These are phyloP conservation scores for Tolypocladium endophyticum DNA, from an alignment of 2,329 filamentous ascomycete genomes.

Conservation along the genomic window DNA sequence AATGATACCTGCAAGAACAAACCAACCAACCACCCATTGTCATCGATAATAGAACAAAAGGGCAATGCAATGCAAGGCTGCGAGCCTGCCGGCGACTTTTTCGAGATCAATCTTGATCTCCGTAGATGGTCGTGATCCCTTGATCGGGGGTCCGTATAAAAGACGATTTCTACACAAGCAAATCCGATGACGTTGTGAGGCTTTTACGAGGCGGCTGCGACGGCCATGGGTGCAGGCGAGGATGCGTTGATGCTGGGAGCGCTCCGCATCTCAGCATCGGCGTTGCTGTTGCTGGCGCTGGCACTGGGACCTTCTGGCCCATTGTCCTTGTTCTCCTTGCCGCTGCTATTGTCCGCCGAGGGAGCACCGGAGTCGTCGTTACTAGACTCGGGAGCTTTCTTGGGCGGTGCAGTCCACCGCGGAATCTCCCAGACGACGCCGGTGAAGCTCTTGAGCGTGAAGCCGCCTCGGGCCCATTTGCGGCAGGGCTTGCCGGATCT, in stretches of 20 bases:
- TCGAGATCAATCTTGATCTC: background rate
- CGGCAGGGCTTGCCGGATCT: slow-evolving; percentile 85
- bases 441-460: slow-evolving; percentile 86
- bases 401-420: slow-evolving; percentile 70
- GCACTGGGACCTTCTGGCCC: slow-evolving; percentile 37
- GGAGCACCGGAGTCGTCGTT: slow-evolving; percentile 34
- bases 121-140: background rate
- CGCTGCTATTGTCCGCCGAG: slow-evolving; percentile 40
- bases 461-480: slow-evolving; percentile 76
- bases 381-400: slow-evolving; percentile 34
- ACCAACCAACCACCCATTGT: background rate
- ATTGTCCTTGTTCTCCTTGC: slow-evolving; percentile 57
- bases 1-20: background rate
- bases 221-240: slow-evolving; percentile 39
- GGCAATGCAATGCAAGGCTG: background rate
- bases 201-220: slow-evolving; percentile 30
- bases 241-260: slow-evolving; percentile 39
- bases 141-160: background rate
- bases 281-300: slow-evolving; percentile 29
- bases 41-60: background rate
- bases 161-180: background rate
- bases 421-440: slow-evolving; percentile 73
- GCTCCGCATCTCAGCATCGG: slow-evolving; percentile 43
- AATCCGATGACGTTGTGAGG: background rate
- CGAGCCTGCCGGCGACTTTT: background rate